Percentiles rank a stretch among this genome's conserved stretches.
These are phyloP conservation scores for Amylocystis lapponica DNA, from an alignment of 768 basidiomycete species.

Conservation along the genomic window DNA sequence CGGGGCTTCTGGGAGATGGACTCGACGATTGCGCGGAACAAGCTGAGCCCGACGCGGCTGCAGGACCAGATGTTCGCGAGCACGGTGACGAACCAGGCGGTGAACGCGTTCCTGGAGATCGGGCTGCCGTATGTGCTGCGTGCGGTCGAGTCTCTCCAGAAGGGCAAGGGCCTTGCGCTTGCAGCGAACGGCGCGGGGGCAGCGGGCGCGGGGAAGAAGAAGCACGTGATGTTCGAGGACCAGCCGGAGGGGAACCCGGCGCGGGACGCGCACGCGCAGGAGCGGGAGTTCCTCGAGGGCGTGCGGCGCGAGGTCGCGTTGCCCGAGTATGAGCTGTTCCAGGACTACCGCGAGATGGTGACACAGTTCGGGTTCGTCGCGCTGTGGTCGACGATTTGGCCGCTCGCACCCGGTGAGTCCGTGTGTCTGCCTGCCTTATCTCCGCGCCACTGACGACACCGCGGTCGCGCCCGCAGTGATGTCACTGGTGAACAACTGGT, in stretches of 20 bases:
- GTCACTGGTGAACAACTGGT: constrained; percentile 86
- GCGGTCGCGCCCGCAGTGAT: constrained; percentile 29
- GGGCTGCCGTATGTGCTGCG: constrained; percentile 76
- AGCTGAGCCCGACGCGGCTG: constrained; percentile 64
- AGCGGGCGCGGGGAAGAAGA: constrained; percentile 38
- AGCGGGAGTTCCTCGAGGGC: constrained; percentile 72
- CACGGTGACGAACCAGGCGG: constrained; percentile 81
- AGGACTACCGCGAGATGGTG: constrained; percentile 95
- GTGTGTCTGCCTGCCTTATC: neutral
- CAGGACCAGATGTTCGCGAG: constrained; percentile 92
- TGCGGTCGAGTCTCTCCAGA: constrained; percentile 44
- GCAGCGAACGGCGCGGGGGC: constrained; percentile 13
- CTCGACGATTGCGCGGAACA: constrained; percentile 42
- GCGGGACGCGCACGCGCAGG: constrained; percentile 42
- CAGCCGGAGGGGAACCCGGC: constrained; percentile 51
- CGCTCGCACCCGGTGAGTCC: constrained; percentile 67
- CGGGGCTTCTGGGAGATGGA: constrained; percentile 48
- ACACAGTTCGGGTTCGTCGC: constrained; percentile 92
- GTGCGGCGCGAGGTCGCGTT: constrained; percentile 74
- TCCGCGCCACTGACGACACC: neutral
- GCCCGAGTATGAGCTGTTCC: constrained; percentile 76
- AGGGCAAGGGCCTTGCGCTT: constrained; percentile 31
- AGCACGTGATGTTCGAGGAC: constrained; percentile 69
- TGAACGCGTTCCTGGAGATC: constrained; percentile 74
- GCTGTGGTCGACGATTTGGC: constrained; percentile 93